Conservation (phyloP, 306 rosid species). For the Luffa aegyptiaca region DNA sequence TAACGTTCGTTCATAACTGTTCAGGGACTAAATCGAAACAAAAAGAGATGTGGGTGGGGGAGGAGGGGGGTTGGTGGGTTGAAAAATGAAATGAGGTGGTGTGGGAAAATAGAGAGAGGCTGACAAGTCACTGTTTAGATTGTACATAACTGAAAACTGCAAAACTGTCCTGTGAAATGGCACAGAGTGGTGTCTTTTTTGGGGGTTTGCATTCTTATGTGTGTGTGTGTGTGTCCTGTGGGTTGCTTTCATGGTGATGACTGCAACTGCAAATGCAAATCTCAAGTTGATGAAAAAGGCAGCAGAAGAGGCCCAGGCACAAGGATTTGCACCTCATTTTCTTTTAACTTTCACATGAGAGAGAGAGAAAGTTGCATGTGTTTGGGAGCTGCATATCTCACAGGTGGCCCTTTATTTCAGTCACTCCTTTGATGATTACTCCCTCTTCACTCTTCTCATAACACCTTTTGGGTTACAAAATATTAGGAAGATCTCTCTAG, state of each 20-base stretch:
- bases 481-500: background rate
- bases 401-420: conserved; percentile 6
- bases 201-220: background rate
- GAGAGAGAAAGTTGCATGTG: background rate
- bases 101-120: background rate
- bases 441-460: background rate
- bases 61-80: background rate
- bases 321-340: background rate
- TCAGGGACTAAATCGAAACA: background rate
- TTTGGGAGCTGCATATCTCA: background rate
- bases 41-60: background rate
- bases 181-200: conserved; percentile 8
- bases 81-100: background rate
- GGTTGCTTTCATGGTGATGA: conserved; percentile 6
- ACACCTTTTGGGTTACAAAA: background rate
- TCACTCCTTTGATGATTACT: background rate
- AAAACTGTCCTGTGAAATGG: background rate
- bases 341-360: conserved; percentile 1
- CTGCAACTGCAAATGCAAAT: background rate
- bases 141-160: conserved; percentile 6
- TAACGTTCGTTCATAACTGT: background rate
- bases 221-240: background rate
- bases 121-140: conserved; percentile 4
- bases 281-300: conserved; percentile 1
- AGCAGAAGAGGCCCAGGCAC: background rate